These are phyloP conservation scores for Dactylellina haptotyla DNA, from an alignment of 2,329 filamentous ascomycete genomes.

Conservation along the genomic window DNA sequence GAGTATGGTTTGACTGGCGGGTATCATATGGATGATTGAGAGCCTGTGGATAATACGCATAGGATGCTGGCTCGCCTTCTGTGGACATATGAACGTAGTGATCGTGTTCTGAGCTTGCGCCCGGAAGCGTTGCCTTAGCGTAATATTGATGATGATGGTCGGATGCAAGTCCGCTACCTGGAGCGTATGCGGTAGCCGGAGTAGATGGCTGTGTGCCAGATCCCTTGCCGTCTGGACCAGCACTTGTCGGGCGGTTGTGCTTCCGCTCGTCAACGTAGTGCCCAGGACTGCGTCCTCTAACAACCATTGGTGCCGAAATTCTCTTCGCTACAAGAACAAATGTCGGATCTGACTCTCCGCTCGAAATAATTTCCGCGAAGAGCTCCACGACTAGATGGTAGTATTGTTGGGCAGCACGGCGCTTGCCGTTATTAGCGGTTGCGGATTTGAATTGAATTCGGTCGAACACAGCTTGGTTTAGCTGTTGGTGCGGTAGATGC, in stretches of 20 bases:
- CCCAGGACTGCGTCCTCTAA: constrained; percentile 83
- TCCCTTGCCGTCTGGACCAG: constrained; percentile 69
- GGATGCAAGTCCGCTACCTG: constrained; percentile 56
- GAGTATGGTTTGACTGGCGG: constrained; percentile 40
- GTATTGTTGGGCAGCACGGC: constrained; percentile 88
- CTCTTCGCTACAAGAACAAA: constrained; percentile 77
- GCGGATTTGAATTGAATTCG: constrained; percentile 94
- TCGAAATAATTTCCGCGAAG: constrained; percentile 72
- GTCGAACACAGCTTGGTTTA: constrained; percentile 71
- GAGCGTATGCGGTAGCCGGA: constrained; percentile 58
- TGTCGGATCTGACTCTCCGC: constrained; percentile 63
- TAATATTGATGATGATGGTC: constrained; percentile 54
- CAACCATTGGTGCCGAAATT: constrained; percentile 83
- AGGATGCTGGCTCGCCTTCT: constrained; percentile 57
- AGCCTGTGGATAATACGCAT: constrained; percentile 48
- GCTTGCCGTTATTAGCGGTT: constrained; percentile 91
- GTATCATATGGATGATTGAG: constrained; percentile 44
- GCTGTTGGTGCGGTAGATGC: constrained; percentile 63
- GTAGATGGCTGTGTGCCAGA: constrained; percentile 62
- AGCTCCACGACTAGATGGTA: constrained; percentile 91
- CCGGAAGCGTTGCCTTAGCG: constrained; percentile 47
- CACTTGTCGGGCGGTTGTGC: constrained; percentile 73
- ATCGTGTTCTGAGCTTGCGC: constrained; percentile 40
- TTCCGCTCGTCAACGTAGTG: constrained; percentile 79
- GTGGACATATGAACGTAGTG: constrained; percentile 65